Percentiles rank a stretch among this genome's conserved stretches.
Conservation (phyloP, 768 basidiomycete species). For the Pholiota molesta region DNA sequence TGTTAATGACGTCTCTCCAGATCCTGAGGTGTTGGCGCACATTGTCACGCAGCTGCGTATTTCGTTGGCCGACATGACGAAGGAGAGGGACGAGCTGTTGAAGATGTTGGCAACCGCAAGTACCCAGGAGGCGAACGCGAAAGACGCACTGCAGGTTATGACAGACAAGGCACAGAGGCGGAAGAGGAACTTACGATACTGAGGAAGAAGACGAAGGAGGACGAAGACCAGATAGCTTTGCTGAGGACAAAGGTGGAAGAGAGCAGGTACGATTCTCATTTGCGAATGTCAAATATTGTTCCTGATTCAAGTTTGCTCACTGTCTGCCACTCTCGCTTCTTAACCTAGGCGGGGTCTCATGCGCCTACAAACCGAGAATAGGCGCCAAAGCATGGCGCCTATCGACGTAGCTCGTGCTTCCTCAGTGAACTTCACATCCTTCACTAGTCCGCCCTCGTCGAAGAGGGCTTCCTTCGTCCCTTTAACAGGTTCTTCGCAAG, state of each 20-base stretch:
- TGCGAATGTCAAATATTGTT: slow-evolving; percentile 1
- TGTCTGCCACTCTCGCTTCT: neutral
- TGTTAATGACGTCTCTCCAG: slow-evolving; percentile 44
- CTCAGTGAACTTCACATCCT: slow-evolving; percentile 31
- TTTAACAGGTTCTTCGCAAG: slow-evolving; percentile 56
- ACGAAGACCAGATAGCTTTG: slow-evolving; percentile 76
- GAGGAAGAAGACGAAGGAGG: slow-evolving; percentile 60
- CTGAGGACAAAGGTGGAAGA: slow-evolving; percentile 86
- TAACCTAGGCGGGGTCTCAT: slow-evolving; percentile 74
- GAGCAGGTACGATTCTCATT: slow-evolving; percentile 59
- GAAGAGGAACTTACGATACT: slow-evolving; percentile 60
- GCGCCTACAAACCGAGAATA: slow-evolving; percentile 80
- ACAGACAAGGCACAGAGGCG: slow-evolving; percentile 64
- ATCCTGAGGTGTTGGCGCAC: slow-evolving; percentile 75
- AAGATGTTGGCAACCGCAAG: slow-evolving; percentile 52
- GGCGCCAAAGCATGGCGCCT: slow-evolving; percentile 59
- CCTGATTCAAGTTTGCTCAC: slow-evolving; percentile 2
- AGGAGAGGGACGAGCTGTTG: slow-evolving; percentile 72
- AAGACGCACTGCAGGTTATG: slow-evolving; percentile 65
- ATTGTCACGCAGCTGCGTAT: slow-evolving; percentile 74
- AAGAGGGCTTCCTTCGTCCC: slow-evolving; percentile 81
- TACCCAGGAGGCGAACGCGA: slow-evolving; percentile 58
- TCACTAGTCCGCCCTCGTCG: slow-evolving; percentile 51
- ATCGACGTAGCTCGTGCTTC: slow-evolving; percentile 59
- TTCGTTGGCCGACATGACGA: slow-evolving; percentile 63